These are phyloP conservation scores for Suillus decipiens DNA, from an alignment of 768 basidiomycete genomes.

Conservation along the genomic window DNA sequence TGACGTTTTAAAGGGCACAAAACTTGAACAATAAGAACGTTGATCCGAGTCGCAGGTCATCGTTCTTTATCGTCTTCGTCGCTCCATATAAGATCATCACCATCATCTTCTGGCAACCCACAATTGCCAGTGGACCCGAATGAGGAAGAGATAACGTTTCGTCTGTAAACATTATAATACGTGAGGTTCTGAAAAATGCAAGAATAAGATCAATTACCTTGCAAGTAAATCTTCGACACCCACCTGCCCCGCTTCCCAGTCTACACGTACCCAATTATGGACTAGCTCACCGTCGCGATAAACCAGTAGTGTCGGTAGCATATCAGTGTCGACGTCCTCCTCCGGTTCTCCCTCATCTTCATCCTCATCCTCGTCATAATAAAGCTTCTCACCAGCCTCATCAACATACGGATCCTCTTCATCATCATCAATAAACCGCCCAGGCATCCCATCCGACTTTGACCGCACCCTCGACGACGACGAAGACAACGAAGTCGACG, in stretches of 20 bases:
- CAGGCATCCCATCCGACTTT: not conserved
- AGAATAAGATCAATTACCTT: conserved; percentile 40
- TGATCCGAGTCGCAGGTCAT: not conserved
- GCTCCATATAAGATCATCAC: conserved; percentile 54
- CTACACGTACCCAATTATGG: conserved; percentile 87
- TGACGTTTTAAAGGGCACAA: too few relatives aligned
- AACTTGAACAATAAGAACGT: not conserved
- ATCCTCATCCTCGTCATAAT: conserved; percentile 40
- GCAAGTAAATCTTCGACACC: conserved; percentile 69
- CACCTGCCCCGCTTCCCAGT: conserved; percentile 77
- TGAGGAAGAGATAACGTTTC: conserved; percentile 25
- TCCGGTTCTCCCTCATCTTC: conserved; percentile 50
- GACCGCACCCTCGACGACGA: not conserved
- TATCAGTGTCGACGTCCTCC: conserved; percentile 71
- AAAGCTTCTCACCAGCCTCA: conserved; percentile 30
- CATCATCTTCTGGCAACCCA: conserved; percentile 50
- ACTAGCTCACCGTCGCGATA: conserved; percentile 82
- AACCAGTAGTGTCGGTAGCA: conserved; percentile 77
- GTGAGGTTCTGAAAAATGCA: not conserved
- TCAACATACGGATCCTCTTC: conserved; percentile 52
- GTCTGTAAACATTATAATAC: conserved; percentile 14
- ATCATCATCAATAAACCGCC: conserved; percentile 33
- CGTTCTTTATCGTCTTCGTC: conserved; percentile 44
- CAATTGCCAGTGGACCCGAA: conserved; percentile 37
- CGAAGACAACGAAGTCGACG: conserved; percentile 37